phyloP scores from a whole-genome alignment of 1,284 basidiomycete genomes.

The Leccinum idahoense region DNA sequence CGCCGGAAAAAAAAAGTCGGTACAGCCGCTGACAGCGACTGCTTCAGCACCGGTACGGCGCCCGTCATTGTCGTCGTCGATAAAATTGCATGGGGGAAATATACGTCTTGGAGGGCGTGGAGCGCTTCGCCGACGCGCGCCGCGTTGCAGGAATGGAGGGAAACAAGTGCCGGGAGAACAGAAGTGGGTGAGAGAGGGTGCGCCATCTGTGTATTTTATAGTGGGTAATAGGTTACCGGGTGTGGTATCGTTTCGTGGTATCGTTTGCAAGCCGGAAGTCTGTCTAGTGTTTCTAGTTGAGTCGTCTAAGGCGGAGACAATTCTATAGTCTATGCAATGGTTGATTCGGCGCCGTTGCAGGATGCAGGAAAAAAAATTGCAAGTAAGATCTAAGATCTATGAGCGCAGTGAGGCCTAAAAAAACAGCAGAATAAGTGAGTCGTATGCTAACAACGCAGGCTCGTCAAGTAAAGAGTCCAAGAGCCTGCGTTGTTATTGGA shows the following conservation, averaged over 20 bases:
- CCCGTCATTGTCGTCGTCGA: background rate
- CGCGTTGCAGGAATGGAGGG: slow-evolving; percentile 32
- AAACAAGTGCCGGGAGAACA: slow-evolving; percentile 45
- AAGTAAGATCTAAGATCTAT: background rate
- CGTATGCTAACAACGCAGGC: slow-evolving; percentile 14
- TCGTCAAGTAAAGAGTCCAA: slow-evolving; percentile 6
- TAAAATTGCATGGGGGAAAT: slow-evolving; percentile 31
- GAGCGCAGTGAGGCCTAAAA: background rate
- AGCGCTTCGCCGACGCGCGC: slow-evolving; percentile 14
- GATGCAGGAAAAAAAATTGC: background rate
- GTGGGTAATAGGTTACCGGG: background rate
- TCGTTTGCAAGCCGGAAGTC: background rate
- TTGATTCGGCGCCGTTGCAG: background rate
- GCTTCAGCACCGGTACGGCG: slow-evolving; percentile 12
- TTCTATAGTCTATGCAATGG: slow-evolving; percentile 23
- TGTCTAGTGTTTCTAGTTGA: background rate
- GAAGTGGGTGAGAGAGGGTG: slow-evolving; percentile 34
- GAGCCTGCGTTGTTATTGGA: slow-evolving; percentile 30
- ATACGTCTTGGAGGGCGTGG: slow-evolving; percentile 39
- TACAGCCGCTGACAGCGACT: slow-evolving; percentile 11
- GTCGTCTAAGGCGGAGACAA: slow-evolving; percentile 12
- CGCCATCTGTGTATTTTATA: slow-evolving; percentile 10
- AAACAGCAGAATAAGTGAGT: background rate
- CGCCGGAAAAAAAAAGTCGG: background rate
- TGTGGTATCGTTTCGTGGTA: slow-evolving; percentile 9